phyloP scores from a whole-genome alignment of 1,284 basidiomycete genomes.

The Sanghuangporus baumii region DNA sequence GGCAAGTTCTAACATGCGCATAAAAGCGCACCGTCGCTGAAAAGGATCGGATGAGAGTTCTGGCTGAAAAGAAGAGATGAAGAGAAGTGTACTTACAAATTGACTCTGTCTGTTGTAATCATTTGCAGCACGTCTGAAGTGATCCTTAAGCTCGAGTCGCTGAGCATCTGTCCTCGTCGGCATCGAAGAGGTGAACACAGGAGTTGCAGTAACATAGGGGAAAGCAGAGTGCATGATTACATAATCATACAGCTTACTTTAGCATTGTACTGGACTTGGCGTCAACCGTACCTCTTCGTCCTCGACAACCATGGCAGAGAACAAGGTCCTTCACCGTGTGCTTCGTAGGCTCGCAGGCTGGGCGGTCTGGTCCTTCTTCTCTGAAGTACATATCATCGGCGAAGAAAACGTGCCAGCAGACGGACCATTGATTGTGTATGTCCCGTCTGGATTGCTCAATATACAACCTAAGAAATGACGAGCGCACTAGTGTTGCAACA shows the following conservation, averaged over 20 bases:
- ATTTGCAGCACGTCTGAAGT: constrained; percentile 28
- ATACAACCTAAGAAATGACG: constrained; percentile 14
- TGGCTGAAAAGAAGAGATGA: neutral
- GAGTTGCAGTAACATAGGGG: neutral
- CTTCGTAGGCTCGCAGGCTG: constrained; percentile 66
- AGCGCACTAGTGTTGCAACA: constrained; percentile 63
- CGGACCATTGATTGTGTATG: constrained; percentile 86
- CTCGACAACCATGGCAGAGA: constrained; percentile 28
- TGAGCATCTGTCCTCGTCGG: constrained; percentile 3
- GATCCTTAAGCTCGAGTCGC: constrained; percentile 25
- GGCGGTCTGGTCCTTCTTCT: constrained; percentile 83
- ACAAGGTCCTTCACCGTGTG: constrained; percentile 48
- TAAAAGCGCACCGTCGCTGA: constrained; percentile 32
- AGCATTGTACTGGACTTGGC: too few species aligned
- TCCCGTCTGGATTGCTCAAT: constrained; percentile 22
- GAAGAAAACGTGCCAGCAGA: constrained; percentile 79
- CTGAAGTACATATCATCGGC: constrained; percentile 77
- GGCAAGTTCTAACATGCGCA: constrained; percentile 33
- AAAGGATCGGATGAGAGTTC: neutral
- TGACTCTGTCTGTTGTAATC: constrained; percentile 25
- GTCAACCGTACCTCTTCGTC: neutral
- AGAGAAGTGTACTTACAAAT: constrained; percentile 20
- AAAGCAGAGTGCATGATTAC: neutral
- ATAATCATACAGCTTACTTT: neutral
- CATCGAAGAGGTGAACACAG: neutral